Conservation (phyloP, 2,329 filamentous ascomycete species). For the Phialocephala subalpina region DNA sequence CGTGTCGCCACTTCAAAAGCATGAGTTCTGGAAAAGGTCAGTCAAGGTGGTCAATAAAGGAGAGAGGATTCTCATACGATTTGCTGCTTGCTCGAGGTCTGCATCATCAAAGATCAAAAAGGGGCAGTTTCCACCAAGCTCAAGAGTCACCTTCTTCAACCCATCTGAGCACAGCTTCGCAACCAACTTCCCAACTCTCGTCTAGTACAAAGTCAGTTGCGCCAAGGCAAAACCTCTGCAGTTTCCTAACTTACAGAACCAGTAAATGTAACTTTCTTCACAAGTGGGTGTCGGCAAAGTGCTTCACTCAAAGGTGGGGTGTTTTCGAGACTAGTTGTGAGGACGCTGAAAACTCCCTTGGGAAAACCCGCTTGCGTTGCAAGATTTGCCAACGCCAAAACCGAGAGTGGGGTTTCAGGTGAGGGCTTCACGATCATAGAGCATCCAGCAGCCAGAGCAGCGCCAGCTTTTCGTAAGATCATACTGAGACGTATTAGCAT, state of each 20-base stretch:
- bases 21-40: constrained; percentile 45
- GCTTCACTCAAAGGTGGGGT: constrained; percentile 61
- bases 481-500: constrained; percentile 45
- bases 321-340: constrained; percentile 65
- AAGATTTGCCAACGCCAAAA: constrained; percentile 60
- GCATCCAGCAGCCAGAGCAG: constrained; percentile 75
- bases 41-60: background rate
- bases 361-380: constrained; percentile 64
- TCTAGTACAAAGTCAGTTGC: constrained; percentile 41
- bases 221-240: background rate
- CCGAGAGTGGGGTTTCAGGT: constrained; percentile 69
- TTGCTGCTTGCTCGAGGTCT: constrained; percentile 63
- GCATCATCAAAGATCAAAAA: constrained; percentile 72
- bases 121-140: constrained; percentile 71
- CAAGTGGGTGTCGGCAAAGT: constrained; percentile 62
- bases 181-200: constrained; percentile 68
- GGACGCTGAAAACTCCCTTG: constrained; percentile 65
- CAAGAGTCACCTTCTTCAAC: constrained; percentile 70
- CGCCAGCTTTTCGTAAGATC: constrained; percentile 72
- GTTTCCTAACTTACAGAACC: constrained; percentile 49
- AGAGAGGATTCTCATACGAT: constrained; percentile 45
- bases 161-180: constrained; percentile 66
- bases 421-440: constrained; percentile 79
- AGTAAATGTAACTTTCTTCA: constrained; percentile 71
- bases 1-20: constrained; percentile 63